Percentiles rank a stretch among this genome's conserved stretches.
Conservation (phyloP, 2,329 filamentous ascomycete genomes). For the Cladorrhinum sp. region DNA sequence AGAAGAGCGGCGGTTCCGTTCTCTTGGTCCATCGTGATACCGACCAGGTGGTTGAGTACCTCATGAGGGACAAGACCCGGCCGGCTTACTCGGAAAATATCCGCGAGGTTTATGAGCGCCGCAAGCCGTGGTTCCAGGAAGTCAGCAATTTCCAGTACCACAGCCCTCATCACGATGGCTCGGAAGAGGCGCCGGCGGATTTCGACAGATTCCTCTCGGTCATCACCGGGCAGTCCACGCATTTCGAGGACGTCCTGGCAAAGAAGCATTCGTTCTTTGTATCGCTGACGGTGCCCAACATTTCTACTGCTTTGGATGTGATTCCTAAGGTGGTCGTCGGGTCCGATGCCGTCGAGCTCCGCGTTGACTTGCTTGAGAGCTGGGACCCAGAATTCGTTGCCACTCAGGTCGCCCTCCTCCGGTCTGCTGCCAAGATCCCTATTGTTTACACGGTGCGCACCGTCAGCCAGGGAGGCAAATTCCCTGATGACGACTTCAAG, state of each 20-base stretch:
- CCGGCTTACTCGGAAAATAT: constrained; percentile 93
- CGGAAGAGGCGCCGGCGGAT: constrained; percentile 54
- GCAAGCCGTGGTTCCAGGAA: constrained; percentile 84
- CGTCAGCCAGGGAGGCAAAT: constrained; percentile 78
- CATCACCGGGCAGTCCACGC: constrained; percentile 62
- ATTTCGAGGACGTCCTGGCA: constrained; percentile 53
- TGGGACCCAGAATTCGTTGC: constrained; percentile 72
- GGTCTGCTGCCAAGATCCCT: constrained; percentile 68
- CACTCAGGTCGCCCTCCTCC: constrained; percentile 75
- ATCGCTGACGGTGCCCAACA: constrained; percentile 77
- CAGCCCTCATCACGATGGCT: constrained; percentile 62
- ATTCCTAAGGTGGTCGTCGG: constrained; percentile 75
- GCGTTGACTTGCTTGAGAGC: constrained; percentile 86
- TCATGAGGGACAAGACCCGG: constrained; percentile 82
- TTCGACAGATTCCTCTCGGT: constrained; percentile 70
- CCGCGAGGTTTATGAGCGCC: constrained; percentile 81
- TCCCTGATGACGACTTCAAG: constrained; percentile 72
- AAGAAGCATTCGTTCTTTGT: constrained; percentile 87
- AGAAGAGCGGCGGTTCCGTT: constrained; percentile 75
- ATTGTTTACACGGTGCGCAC: constrained; percentile 93
- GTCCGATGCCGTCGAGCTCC: constrained; percentile 87
- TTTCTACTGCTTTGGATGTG: constrained; percentile 60
- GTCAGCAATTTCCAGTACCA: constrained; percentile 96
- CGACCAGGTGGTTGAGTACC: constrained; percentile 81
- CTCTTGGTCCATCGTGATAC: constrained; percentile 86